These are phyloP conservation scores for Globisporangium paroecandrum DNA, from an alignment of 352 stramenopile species.

Conservation along the genomic window DNA sequence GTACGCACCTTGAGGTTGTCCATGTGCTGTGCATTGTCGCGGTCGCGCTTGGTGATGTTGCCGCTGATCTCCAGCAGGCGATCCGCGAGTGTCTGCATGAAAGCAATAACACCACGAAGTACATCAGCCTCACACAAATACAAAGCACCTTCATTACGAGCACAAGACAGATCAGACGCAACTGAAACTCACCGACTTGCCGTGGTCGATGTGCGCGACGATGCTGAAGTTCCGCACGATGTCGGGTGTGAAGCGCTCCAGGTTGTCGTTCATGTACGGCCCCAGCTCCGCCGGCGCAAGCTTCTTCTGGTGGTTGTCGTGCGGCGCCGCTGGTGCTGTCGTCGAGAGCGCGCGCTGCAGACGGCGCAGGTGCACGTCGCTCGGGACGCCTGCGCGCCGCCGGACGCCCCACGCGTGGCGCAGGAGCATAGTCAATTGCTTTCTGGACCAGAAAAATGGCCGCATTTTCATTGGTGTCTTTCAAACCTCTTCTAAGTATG, in stretches of 20 bases:
- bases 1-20: constrained; percentile 88
- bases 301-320: constrained; percentile 19
- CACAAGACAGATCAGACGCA: not conserved
- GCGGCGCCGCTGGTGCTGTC: not conserved
- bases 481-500: too few species aligned
- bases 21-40: constrained; percentile 80
- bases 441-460: not conserved
- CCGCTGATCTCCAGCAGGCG: constrained; percentile 86
- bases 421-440: not conserved
- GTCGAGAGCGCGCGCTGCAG: constrained; percentile 1
- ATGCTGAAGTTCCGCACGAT: constrained; percentile 91
- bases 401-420: not conserved
- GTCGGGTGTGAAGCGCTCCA: constrained; percentile 58
- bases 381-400: not conserved
- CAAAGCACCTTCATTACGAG: not conserved
- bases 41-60: constrained; percentile 85
- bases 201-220: constrained; percentile 90
- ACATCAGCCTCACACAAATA: not conserved
- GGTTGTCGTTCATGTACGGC: constrained; percentile 52
- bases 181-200: constrained; percentile 73
- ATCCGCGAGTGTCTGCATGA: constrained; percentile 80
- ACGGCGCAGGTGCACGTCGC: not conserved
- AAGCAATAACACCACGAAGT: not conserved
- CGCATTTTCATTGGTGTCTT: not conserved
- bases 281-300: constrained; percentile 55